phyloP scores from a whole-genome alignment of 139 green algal genomes.

The Desmodesmus armatus region DNA sequence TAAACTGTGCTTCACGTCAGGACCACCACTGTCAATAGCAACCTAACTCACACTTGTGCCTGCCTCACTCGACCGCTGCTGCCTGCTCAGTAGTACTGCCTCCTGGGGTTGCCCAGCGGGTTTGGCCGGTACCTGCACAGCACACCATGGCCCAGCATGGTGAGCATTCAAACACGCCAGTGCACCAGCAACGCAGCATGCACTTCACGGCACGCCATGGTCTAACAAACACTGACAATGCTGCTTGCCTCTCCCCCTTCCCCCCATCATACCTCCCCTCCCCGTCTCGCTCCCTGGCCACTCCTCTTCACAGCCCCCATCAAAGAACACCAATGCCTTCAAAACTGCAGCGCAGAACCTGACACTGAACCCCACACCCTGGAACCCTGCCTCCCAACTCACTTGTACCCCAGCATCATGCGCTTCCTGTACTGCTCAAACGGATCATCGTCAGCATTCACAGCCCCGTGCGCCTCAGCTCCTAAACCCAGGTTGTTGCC shows the following conservation, averaged over 20 bases:
- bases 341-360: not conserved
- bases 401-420: conserved; percentile 87
- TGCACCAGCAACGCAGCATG: not conserved
- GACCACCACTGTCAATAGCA: too few species aligned
- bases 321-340: not conserved
- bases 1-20: too few species aligned
- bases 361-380: not conserved
- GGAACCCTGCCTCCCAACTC: too few species aligned
- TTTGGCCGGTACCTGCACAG: conserved; percentile 64
- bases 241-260: not conserved
- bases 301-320: not conserved
- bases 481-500: conserved; percentile 56
- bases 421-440: conserved; percentile 75
- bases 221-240: not conserved
- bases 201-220: not conserved
- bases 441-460: conserved; percentile 67
- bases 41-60: too few species aligned
- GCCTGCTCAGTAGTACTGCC: conserved; percentile 69
- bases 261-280: not conserved
- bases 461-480: conserved; percentile 51
- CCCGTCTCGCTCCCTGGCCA: not conserved
- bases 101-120: conserved; percentile 78
- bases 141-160: not conserved
- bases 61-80: too few species aligned
- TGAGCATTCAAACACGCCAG: not conserved